phyloP scores from a whole-genome alignment of 1,284 basidiomycete genomes.

The Agaricales sp. region DNA sequence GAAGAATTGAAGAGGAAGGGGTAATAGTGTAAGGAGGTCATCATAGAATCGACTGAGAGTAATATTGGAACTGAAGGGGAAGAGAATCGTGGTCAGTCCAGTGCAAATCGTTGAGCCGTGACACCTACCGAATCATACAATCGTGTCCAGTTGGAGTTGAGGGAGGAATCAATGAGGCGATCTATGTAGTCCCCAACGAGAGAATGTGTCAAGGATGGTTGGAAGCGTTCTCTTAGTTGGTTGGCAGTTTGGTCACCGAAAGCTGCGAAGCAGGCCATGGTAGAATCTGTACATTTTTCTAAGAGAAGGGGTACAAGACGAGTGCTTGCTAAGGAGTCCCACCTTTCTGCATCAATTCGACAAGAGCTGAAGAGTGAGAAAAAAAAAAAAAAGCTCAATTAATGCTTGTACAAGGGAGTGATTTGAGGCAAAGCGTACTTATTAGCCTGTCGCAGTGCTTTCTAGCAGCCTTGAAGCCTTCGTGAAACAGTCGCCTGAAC shows the following conservation, averaged over 20 bases:
- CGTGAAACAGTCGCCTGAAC: constrained; percentile 82
- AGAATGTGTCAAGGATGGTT: constrained; percentile 80
- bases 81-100: constrained; percentile 2
- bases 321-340: no score
- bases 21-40: constrained; percentile 3
- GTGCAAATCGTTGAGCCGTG: background rate
- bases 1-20: constrained; percentile 8
- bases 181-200: constrained; percentile 88
- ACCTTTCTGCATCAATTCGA: constrained; percentile 96
- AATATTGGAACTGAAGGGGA: constrained; percentile 59
- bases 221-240: constrained; percentile 88
- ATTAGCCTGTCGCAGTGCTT: constrained; percentile 97
- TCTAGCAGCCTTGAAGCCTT: constrained; percentile 88
- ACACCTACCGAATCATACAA: constrained; percentile 79
- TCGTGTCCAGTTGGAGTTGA: constrained; percentile 89
- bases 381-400: constrained; percentile 3
- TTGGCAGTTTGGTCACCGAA: constrained; percentile 87
- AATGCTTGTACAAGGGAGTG: constrained; percentile 5
- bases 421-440: constrained; percentile 41
- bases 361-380: constrained; percentile 51
- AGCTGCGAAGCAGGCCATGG: constrained; percentile 85
- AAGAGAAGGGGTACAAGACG: no score
- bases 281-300: constrained; percentile 73
- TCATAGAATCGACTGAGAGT: constrained; percentile 72
- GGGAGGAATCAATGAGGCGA: constrained; percentile 74